These are phyloP conservation scores for Amaranthus tricolor DNA, from an alignment of 179 eudicot species.

Conservation along the genomic window DNA sequence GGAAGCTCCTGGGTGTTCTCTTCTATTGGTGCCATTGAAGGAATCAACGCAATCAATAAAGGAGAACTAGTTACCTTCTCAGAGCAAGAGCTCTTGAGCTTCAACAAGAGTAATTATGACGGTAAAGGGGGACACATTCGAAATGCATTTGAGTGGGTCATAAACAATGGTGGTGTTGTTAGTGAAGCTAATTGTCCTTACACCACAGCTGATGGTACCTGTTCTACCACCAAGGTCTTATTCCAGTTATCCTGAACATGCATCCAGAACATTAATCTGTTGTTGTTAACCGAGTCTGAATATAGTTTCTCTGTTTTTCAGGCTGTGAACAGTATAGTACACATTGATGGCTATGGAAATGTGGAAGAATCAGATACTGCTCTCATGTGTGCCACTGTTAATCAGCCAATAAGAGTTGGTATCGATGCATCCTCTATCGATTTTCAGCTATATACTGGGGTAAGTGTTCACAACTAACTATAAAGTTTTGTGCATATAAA, in stretches of 20 bases:
- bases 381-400: slow-evolving; percentile 57
- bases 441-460: slow-evolving; percentile 73
- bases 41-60: slow-evolving; percentile 45
- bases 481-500: background rate
- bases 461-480: slow-evolving; percentile 28
- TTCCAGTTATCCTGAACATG: background rate
- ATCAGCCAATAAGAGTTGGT: slow-evolving; percentile 75
- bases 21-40: slow-evolving; percentile 60
- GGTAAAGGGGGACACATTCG: slow-evolving; percentile 66
- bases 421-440: slow-evolving; percentile 55
- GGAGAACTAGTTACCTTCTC: slow-evolving; percentile 60
- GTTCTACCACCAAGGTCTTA: slow-evolving; percentile 44
- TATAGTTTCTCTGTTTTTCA: slow-evolving; percentile 17
- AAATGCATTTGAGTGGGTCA: slow-evolving; percentile 64
- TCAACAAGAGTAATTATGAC: slow-evolving; percentile 48
- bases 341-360: slow-evolving; percentile 63
- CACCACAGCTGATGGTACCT: slow-evolving; percentile 43
- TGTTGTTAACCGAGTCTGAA: background rate
- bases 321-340: slow-evolving; percentile 40
- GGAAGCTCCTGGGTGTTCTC: slow-evolving; percentile 72
- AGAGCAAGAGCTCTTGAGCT: slow-evolving; percentile 55
- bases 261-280: background rate
- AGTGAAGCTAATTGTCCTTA: slow-evolving; percentile 54
- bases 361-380: slow-evolving; percentile 56
- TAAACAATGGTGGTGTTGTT: slow-evolving; percentile 55